Base-by-base conservation (phyloP, 2,329 filamentous ascomycete species). In the Aspergillus pseudoglaucus region DNA sequence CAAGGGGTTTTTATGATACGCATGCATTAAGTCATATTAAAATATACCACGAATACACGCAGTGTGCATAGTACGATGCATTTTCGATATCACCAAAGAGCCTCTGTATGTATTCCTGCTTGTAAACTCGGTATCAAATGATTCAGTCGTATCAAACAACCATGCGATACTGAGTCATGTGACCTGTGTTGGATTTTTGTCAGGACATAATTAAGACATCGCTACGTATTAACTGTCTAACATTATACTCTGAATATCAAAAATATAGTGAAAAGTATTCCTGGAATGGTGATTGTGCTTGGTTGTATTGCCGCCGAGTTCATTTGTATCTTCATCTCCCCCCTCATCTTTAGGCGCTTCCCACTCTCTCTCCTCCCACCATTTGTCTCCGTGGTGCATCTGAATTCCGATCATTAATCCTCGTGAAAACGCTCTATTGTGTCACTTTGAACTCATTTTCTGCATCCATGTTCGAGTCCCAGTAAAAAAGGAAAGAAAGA, bases 321-420 rank as follows among this genome's bases (percentile, higher is more conserved):
- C 33, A n/a, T 35, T 35, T n/a, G 33, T 15, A 37, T 37, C 15
- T 39, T 39, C 37, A 39, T 9, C 17, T 39, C n/a, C 18, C 37
- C 37, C 37, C 37, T 39, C 37, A 39, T 39, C 37, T 39, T 20
- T 20, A 30, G 10, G 25, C 25, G 14, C 40, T 25, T 27, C 40
- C 20, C 44, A 25, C 47, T 47, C 32, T 45, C 51, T 53, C 44
- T 48, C 51, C 54, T 48, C 47, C 50, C 47, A 33, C 52, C 17
- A 46, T 42, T 47, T 48, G 51, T 25, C 45, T 45, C 18, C 32
- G 20, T 33, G 43, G 8, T 15, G 3, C 15, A 22, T 45, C 18
- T n/a, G 20, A 32, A 17, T 20, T 39, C 15, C 18, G 37, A 15
- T 5, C 17, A 22, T 17, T 20, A 10, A 12, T 39, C 17, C 8